These are phyloP conservation scores for Saccharomycopsis schoenii DNA, from an alignment of 805 yeast species.

Conservation along the genomic window DNA sequence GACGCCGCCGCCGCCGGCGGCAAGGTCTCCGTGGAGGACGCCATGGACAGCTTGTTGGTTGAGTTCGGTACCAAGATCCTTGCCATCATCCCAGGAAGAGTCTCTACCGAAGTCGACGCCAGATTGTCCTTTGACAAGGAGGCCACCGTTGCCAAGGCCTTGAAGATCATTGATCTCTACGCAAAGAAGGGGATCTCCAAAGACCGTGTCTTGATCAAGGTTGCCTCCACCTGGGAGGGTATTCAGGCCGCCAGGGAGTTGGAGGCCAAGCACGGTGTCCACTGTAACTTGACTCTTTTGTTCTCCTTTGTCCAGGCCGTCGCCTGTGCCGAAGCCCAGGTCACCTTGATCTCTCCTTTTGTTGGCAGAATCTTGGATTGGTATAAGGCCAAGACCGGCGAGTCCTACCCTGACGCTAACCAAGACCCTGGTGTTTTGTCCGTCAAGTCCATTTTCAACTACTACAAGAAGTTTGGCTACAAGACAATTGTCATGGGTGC, in stretches of 20 bases:
- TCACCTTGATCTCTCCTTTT: constrained; percentile 94
- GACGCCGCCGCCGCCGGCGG: constrained; percentile 26
- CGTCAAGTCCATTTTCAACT: constrained; percentile 84
- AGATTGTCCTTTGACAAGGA: constrained; percentile 93
- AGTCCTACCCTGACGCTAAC: constrained; percentile 64
- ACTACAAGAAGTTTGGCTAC: constrained; percentile 95
- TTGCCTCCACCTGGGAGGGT: constrained; percentile 99
- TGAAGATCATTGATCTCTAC: constrained; percentile 81
- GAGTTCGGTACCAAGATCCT: constrained; percentile 94
- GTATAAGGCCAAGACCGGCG: constrained; percentile 91
- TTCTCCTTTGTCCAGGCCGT: constrained; percentile 97
- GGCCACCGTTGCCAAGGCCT: constrained; percentile 89
- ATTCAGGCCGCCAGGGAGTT: constrained; percentile 96
- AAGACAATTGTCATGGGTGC: constrained; percentile 99
- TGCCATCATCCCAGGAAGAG: constrained; percentile 96
- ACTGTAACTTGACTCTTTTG: constrained; percentile 89
- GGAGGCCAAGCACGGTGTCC: constrained; percentile 83
- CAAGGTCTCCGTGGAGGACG: constrained; percentile 64
- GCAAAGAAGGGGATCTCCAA: constrained; percentile 73
- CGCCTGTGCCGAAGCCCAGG: constrained; percentile 96
- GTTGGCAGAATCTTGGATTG: constrained; percentile 99
- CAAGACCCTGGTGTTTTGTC: constrained; percentile 92
- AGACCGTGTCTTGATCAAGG: constrained; percentile 89
- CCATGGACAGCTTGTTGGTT: constrained; percentile 86
- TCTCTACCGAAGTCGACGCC: constrained; percentile 98